These are phyloP conservation scores for Earliella scabrosa DNA, from an alignment of 1,284 basidiomycete species.

Conservation along the genomic window DNA sequence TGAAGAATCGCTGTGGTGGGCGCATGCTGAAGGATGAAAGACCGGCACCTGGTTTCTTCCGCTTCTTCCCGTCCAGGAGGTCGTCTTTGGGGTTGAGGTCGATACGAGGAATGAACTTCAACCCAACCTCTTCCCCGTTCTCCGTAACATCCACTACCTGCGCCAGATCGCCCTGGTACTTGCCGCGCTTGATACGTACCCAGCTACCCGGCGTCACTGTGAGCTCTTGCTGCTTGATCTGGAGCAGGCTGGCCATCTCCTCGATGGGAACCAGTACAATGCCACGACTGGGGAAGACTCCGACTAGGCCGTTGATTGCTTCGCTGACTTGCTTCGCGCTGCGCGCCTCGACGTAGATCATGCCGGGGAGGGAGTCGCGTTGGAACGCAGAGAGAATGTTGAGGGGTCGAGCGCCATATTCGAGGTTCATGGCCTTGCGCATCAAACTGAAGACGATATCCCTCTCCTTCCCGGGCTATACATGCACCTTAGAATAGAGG, in stretches of 20 bases:
- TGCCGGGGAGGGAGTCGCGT: slow-evolving; percentile 92
- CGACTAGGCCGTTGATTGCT: slow-evolving; percentile 90
- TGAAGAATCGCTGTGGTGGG: slow-evolving; percentile 93
- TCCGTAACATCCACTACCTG: slow-evolving; percentile 94
- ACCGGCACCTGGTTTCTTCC: slow-evolving; percentile 63
- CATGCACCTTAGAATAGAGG: background rate
- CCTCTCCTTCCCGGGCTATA: slow-evolving; percentile 89
- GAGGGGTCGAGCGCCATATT: slow-evolving; percentile 78
- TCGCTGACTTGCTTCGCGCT: slow-evolving; percentile 86
- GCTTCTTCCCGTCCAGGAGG: slow-evolving; percentile 66
- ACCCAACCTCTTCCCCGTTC: slow-evolving; percentile 92
- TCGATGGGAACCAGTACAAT: slow-evolving; percentile 93
- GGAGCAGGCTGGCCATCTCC: slow-evolving; percentile 96
- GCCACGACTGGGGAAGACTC: slow-evolving; percentile 84
- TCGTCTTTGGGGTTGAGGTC: slow-evolving; percentile 93
- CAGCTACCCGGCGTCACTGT: slow-evolving; percentile 89
- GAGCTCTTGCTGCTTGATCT: slow-evolving; percentile 94
- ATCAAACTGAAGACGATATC: slow-evolving; percentile 95
- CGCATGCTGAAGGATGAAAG: slow-evolving; percentile 59
- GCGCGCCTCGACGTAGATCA: slow-evolving; percentile 95
- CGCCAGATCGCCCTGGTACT: slow-evolving; percentile 94
- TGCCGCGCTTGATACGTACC: slow-evolving; percentile 95
- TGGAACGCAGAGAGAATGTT: slow-evolving; percentile 93
- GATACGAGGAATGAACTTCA: slow-evolving; percentile 96
- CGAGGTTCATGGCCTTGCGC: slow-evolving; percentile 86